These are phyloP conservation scores for Cercospora nicotianae DNA, from an alignment of 2,329 filamentous ascomycete species.

Conservation along the genomic window DNA sequence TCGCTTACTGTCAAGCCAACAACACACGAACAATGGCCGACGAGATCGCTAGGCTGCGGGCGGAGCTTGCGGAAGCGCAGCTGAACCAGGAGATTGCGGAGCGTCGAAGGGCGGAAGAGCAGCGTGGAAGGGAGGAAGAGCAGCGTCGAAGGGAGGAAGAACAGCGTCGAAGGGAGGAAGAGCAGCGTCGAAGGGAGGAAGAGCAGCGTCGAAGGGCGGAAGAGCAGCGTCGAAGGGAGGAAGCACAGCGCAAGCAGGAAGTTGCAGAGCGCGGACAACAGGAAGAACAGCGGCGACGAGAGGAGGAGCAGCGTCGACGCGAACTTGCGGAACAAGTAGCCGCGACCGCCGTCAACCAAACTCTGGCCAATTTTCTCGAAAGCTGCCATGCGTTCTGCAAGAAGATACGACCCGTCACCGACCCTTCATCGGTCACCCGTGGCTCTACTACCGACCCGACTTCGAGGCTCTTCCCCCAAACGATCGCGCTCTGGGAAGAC, in stretches of 20 bases:
- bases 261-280: neutral
- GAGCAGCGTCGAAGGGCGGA: no score
- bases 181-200: no score
- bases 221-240: neutral
- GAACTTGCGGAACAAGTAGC: neutral
- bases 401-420: neutral
- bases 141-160: no score
- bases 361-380: neutral
- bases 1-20: neutral
- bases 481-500: neutral
- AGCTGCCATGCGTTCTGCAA: neutral
- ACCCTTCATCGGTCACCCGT: neutral
- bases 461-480: neutral
- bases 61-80: neutral
- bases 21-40: neutral
- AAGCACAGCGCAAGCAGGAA: neutral
- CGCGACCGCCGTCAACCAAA: neutral
- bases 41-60: neutral
- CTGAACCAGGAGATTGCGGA: neutral
- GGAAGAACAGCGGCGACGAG: neutral
- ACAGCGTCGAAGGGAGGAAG: no score
- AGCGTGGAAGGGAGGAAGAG: no score
- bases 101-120: no score
- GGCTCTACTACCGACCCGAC: neutral
- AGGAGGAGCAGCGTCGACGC: neutral